Base-by-base conservation (phyloP, 2,329 filamentous ascomycete species). In the Rhynchosporium secalis region DNA sequence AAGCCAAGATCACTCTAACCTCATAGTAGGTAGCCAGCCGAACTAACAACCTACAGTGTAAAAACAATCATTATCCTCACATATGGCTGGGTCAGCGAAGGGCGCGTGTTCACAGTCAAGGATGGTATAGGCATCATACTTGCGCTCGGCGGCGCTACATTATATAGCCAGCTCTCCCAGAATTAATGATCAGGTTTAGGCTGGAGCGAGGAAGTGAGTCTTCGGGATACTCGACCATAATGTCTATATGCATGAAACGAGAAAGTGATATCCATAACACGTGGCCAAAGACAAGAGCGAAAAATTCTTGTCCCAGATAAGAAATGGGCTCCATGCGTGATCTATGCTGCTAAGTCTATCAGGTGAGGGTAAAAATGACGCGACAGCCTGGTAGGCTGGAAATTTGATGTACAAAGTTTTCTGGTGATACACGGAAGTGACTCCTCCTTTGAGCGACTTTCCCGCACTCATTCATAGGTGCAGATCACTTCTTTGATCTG, bases 1-100 rank as follows among this genome's bases (percentile, higher is more conserved):
- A 68, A 59, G 72, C 65, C 20, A 28, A 13, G 15, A 28, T 48
- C 54, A 41, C 47, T 3, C 41, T 26, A 6, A 49, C 6, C 9
- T 7, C 29, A n/a, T 6, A 4, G 4, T 3, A 15, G 41, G 2
- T 4, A 38, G 26, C 13, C 36, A 20, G n/a, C 7, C 1, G 12
- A 15, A 26, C 64, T 68, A 63, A 67, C 33, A 47, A 9, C 20
- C 2, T 72, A 69, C 67, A 78, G 78, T 66, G 72, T 79, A 52
- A 79, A 80, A 73, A 79, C 77, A 15, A 78, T 79, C 38, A 73
- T 79, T 40, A 79, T 80, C 56, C 69, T 79, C 63, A 76, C 74
- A 28, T 77, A 78, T 65, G 78, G 78, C 10, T 80, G 77, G 77
- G 74, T 78, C 61, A 78, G 74, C 68, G 77, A 79, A 66, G 76